Percentiles rank a stretch among this genome's conserved stretches.
Evolutionary conservation across 345 rosid genomes (phyloP).

Genomic region (Eutrema heterophyllum): DNA sequence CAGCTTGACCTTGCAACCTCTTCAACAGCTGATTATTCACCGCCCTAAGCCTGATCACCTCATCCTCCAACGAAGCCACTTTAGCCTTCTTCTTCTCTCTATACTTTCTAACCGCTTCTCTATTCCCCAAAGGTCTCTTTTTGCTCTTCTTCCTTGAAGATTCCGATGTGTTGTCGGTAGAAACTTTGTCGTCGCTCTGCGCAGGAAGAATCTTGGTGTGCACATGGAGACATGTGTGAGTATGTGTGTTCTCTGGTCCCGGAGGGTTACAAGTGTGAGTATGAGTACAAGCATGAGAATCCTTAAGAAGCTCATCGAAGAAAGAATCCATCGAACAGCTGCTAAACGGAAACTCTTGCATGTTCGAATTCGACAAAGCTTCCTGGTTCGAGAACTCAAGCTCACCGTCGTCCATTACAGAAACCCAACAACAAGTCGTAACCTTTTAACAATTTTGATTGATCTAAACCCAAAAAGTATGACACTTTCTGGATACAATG

Average conservation of each 20-base stretch:
- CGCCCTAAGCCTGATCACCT: constrained; percentile 55
- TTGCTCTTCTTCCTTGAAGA: constrained; percentile 54
- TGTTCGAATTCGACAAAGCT: constrained; percentile 39
- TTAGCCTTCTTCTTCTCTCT: constrained; percentile 96
- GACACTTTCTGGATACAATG: constrained; percentile 1
- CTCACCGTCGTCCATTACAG: constrained; percentile 84
- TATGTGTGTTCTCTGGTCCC: constrained; percentile 87
- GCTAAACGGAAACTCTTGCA: constrained; percentile 35
- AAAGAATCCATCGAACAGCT: constrained; percentile 67
- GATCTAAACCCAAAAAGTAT: neutral
- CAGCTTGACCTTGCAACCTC: constrained; percentile 89
- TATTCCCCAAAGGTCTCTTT: constrained; percentile 73
- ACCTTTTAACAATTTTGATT: neutral
- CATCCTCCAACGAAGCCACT: constrained; percentile 88
- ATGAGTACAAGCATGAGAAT: constrained; percentile 82
- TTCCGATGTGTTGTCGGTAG: constrained; percentile 67
- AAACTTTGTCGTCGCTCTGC: constrained; percentile 48
- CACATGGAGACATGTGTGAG: constrained; percentile 88
- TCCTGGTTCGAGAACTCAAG: constrained; percentile 75
- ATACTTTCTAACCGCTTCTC: constrained; percentile 92
- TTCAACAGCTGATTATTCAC: constrained; percentile 78
- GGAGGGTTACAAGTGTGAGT: constrained; percentile 96
- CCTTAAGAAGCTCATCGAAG: constrained; percentile 60
- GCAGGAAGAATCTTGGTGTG: constrained; percentile 78
- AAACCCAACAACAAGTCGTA: neutral